phyloP scores from a whole-genome alignment of 208 protist species.

The Eutreptiella sp. region DNA sequence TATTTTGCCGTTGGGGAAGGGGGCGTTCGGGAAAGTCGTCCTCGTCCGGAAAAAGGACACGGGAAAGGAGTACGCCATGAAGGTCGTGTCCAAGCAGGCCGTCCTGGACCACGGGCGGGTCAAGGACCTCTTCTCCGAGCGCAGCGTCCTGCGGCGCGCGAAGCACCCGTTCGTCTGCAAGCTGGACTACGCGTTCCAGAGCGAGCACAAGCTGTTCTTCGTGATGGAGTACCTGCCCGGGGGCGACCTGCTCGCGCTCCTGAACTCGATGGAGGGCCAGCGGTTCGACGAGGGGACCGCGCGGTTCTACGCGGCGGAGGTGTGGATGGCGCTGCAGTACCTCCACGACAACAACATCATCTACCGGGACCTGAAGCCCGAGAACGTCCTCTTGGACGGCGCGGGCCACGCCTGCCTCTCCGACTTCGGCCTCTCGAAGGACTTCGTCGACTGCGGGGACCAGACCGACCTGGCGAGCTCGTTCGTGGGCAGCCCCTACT shows the following conservation, averaged over 20 bases:
- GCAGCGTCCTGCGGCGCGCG: conserved; percentile 49
- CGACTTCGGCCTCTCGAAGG: conserved; percentile 85
- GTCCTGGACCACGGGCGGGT: conserved; percentile 74
- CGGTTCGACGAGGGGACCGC: conserved; percentile 22
- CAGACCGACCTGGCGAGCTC: conserved; percentile 32
- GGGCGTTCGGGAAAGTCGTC: conserved; percentile 24
- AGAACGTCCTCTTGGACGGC: conserved; percentile 85
- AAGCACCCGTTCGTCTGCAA: conserved; percentile 65
- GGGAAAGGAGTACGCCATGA: conserved; percentile 60
- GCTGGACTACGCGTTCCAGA: conserved; percentile 75
- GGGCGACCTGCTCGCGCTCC: conserved; percentile 75
- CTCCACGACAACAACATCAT: conserved; percentile 83
- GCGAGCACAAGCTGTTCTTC: conserved; percentile 77
- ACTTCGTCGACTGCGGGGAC: conserved; percentile 23
- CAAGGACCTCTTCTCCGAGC: conserved; percentile 66
- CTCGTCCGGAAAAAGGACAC: conserved; percentile 28
- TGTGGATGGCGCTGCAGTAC: conserved; percentile 88
- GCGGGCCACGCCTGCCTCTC: conserved; percentile 87
- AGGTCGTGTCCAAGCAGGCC: conserved; percentile 74
- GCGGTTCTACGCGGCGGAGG: conserved; percentile 77
- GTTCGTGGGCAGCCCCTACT: conserved; percentile 56
- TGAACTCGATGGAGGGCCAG: conserved; percentile 43
- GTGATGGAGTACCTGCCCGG: conserved; percentile 83
- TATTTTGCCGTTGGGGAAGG: conserved; percentile 23
- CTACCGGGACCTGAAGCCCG: conserved; percentile 91